phyloP scores from a whole-genome alignment of 2,329 filamentous ascomycete genomes.

The Chrysoporthe cubensis region DNA sequence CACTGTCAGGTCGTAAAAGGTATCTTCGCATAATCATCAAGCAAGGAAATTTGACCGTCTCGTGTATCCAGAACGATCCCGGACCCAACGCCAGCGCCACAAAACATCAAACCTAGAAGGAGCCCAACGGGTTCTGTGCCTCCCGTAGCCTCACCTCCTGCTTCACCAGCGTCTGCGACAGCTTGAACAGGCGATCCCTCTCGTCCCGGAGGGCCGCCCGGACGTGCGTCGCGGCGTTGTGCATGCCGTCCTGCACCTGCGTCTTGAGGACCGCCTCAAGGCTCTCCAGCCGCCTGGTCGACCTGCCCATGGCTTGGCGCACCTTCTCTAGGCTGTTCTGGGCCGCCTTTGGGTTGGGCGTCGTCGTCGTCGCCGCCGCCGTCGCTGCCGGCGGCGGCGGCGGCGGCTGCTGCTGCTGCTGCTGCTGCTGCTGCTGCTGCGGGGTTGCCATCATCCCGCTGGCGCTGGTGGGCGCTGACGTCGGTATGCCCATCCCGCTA shows the following conservation, averaged over 20 bases:
- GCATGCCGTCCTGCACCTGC: constrained; percentile 28
- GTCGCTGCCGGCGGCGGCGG: neutral
- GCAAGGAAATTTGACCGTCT: no score
- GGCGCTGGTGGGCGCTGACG: neutral
- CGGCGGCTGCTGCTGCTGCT: neutral
- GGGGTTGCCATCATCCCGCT: neutral
- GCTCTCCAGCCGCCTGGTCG: constrained; percentile 25
- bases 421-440: no score
- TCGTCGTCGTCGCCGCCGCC: neutral
- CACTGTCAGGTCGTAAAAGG: no score
- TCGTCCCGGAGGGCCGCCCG: constrained; percentile 25
- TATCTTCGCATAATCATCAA: no score
- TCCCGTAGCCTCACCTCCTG: constrained; percentile 23
- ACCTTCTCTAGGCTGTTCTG: constrained; percentile 27
- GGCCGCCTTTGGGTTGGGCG: constrained; percentile 21
- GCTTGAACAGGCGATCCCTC: constrained; percentile 24
- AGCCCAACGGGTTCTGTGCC: constrained; percentile 10
- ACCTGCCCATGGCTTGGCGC: constrained; percentile 25
- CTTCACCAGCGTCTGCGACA: constrained; percentile 27
- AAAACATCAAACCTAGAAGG: neutral
- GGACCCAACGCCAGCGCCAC: neutral
- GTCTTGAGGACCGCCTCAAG: constrained; percentile 27
- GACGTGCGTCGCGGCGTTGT: constrained; percentile 27
- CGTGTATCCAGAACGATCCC: no score
- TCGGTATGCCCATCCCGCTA: neutral